A percentile compares a stretch with the other conserved stretches of the same genome.
These are phyloP conservation scores for Tuber borchii DNA, from an alignment of 495 filamentous ascomycete species.

Conservation along the genomic window DNA sequence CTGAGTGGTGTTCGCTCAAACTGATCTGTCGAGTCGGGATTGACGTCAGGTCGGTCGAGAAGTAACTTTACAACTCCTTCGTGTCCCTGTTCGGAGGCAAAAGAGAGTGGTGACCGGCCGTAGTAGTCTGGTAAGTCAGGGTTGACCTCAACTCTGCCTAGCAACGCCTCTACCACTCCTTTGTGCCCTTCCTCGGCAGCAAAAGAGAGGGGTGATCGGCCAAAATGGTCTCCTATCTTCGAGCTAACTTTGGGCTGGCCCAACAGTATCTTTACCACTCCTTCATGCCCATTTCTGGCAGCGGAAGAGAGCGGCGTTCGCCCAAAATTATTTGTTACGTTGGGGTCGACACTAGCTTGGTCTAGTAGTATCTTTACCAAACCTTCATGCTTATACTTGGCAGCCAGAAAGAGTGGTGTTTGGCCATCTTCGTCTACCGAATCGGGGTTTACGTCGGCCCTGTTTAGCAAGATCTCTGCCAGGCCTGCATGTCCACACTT, in stretches of 20 bases:
- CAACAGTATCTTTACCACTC: neutral
- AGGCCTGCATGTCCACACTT: too few species aligned
- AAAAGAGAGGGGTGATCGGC: neutral
- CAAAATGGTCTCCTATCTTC: neutral
- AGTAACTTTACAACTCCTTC: neutral
- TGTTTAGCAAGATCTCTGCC: too few species aligned
- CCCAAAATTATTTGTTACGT: neutral
- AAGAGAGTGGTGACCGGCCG: neutral
- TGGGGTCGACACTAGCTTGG: neutral
- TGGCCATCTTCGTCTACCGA: neutral
- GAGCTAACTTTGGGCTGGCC: neutral
- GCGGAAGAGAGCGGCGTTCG: neutral
- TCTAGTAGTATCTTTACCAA: neutral
- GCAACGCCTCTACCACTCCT: neutral
- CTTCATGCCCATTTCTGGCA: too few species aligned
- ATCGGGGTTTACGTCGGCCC: neutral
- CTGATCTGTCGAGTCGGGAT: neutral
- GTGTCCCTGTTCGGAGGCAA: neutral
- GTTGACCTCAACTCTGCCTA: neutral
- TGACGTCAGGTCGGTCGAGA: neutral
- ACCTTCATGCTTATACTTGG: neutral
- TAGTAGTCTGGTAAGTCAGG: neutral
- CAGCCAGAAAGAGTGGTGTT: neutral
- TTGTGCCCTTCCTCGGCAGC: neutral
- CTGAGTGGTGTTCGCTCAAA: too few species aligned